A percentile compares a stretch with the other conserved stretches of the same genome.
These are phyloP conservation scores for Solanum hybrid DNA, from an alignment of 305 asterid species.

Conservation along the genomic window DNA sequence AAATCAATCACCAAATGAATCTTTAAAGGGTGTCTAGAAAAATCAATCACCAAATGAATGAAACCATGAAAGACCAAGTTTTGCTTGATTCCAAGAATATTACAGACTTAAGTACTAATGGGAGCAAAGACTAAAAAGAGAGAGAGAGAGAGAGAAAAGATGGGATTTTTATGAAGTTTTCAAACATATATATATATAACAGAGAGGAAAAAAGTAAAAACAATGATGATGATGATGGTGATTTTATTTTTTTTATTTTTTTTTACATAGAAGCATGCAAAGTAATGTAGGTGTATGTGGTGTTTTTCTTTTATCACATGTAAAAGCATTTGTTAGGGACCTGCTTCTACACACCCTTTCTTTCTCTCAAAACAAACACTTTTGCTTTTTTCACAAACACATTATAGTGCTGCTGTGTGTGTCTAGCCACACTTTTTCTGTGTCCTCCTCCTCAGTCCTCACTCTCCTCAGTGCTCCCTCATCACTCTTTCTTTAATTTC, in stretches of 20 bases:
- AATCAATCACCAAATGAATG: constrained; percentile 7
- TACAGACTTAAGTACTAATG: background rate
- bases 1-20: constrained; percentile 5
- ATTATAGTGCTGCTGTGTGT: background rate
- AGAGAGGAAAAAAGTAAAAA: background rate
- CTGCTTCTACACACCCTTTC: constrained; percentile 7
- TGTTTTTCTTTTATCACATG: constrained; percentile 69
- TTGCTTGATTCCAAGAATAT: constrained; percentile 7
- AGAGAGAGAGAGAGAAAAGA: background rate
- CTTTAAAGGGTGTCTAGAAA: background rate
- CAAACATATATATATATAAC: background rate
- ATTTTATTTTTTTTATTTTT: background rate
- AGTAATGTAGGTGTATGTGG: constrained; percentile 19
- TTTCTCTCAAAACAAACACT: constrained; percentile 2
- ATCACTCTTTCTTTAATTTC: background rate
- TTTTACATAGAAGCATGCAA: constrained; percentile 55
- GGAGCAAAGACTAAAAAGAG: background rate
- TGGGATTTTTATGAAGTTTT: background rate
- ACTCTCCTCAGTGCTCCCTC: background rate
- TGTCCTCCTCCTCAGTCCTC: background rate
- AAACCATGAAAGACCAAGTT: constrained; percentile 14
- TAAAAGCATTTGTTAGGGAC: constrained; percentile 32
- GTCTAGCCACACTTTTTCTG: background rate
- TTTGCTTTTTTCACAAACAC: background rate
- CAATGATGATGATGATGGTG: constrained; percentile 18